Percentiles rank a stretch among this genome's conserved stretches.
These are phyloP conservation scores for Fusarium sp. DNA, from an alignment of 2,329 filamentous ascomycete genomes.

Conservation along the genomic window DNA sequence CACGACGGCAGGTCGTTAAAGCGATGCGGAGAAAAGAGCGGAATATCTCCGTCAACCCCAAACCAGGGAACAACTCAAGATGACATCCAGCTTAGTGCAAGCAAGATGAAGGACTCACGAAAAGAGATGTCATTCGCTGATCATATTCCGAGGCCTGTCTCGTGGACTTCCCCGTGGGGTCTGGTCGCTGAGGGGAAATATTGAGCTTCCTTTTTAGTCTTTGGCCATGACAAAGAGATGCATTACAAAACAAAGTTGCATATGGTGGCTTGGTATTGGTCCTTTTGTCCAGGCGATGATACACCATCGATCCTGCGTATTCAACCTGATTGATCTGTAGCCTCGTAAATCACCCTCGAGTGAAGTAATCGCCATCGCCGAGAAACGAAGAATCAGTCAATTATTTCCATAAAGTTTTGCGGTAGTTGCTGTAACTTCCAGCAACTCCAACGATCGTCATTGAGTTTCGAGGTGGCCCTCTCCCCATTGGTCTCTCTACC, in stretches of 20 bases:
- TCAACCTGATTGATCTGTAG: not conserved
- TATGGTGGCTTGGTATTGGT: slow-evolving; percentile 11
- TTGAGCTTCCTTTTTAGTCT: slow-evolving; percentile 24
- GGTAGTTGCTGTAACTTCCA: slow-evolving; percentile 8
- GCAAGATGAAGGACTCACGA: not conserved
- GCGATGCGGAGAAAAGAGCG: slow-evolving; percentile 20
- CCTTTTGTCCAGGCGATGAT: not conserved
- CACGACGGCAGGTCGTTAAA: not conserved
- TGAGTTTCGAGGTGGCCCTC: not conserved
- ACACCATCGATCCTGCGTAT: not conserved
- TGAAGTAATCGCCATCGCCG: not conserved
- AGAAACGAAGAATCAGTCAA: not conserved
- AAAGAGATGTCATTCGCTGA: slow-evolving; percentile 12
- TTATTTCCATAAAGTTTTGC: not conserved
- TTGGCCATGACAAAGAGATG: not conserved
- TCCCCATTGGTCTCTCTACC: not conserved
- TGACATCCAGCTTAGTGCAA: slow-evolving; percentile 1
- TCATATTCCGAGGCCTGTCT: not conserved
- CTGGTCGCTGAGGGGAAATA: slow-evolving; percentile 15
- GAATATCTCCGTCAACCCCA: slow-evolving; percentile 18
- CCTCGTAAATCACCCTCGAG: not conserved
- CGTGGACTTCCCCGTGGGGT: slow-evolving; percentile 25
- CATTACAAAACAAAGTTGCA: slow-evolving; percentile 14
- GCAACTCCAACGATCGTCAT: not conserved
- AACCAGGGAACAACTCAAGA: not conserved